Conservation (phyloP, 306 rosid species). For the Argentina anserina region DNA sequence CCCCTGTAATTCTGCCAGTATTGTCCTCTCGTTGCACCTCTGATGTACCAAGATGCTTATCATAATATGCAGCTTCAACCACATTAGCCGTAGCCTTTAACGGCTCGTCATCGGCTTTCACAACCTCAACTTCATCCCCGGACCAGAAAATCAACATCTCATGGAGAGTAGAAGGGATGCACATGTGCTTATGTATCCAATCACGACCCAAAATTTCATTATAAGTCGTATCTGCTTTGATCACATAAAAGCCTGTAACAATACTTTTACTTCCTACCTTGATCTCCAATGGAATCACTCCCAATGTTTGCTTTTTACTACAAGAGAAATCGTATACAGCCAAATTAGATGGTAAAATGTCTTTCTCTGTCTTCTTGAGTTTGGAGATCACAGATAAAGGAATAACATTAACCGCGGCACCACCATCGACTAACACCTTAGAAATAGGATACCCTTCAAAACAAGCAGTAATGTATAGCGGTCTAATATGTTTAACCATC, state of each 20-base stretch:
- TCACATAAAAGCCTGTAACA: not conserved
- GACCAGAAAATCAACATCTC: not conserved
- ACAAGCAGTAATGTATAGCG: too few species aligned
- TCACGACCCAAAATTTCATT: not conserved
- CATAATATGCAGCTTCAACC: not conserved
- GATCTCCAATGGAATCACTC: not conserved
- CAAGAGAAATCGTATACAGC: not conserved
- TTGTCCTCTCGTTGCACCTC: not conserved
- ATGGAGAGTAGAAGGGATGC: not conserved
- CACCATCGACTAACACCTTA: too few species aligned
- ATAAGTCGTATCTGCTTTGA: not conserved
- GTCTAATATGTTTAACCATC: too few species aligned
- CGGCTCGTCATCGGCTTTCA: not conserved
- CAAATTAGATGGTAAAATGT: too few species aligned
- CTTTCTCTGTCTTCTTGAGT: too few species aligned
- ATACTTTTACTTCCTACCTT: not conserved
- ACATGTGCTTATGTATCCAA: not conserved
- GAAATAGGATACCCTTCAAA: too few species aligned
- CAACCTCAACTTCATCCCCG: not conserved
- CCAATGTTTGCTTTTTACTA: not conserved
- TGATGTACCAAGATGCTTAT: not conserved
- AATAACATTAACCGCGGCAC: too few species aligned
- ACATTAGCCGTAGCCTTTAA: not conserved
- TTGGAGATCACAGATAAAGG: too few species aligned
- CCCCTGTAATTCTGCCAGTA: not conserved